These are phyloP conservation scores for Penicillium sp. DNA, from an alignment of 2,329 filamentous ascomycete species.

Conservation along the genomic window DNA sequence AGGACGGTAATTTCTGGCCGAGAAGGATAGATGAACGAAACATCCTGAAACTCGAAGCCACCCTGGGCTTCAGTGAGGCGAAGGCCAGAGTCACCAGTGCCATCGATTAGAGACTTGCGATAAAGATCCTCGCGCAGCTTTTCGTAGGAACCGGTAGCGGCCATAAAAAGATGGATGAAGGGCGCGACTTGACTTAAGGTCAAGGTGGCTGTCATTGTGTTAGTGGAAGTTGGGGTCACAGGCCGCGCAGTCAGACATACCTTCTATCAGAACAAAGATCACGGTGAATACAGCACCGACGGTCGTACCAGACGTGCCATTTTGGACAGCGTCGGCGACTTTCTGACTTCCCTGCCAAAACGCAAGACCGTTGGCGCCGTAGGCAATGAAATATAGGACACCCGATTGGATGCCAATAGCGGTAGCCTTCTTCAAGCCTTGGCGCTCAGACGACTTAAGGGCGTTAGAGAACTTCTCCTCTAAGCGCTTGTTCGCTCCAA, in stretches of 20 bases:
- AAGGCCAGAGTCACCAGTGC: slow-evolving; percentile 21
- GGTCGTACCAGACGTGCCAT: slow-evolving; percentile 20
- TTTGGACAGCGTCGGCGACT: slow-evolving; percentile 42
- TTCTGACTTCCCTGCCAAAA: slow-evolving; percentile 66
- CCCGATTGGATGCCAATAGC: slow-evolving; percentile 59
- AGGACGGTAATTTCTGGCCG: slow-evolving; percentile 31
- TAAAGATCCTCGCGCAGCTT: slow-evolving; percentile 61
- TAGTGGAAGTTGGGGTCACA: slow-evolving; percentile 1
- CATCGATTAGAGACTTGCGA: slow-evolving; percentile 48
- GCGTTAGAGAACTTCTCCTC: slow-evolving; percentile 59
- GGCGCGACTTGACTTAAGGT: slow-evolving; percentile 41
- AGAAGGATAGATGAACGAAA: slow-evolving; percentile 36
- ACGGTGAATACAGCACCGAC: slow-evolving; percentile 40
- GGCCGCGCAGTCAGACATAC: slow-evolving; percentile 14
- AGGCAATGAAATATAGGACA: slow-evolving; percentile 65
- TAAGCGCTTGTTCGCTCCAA: slow-evolving; percentile 58
- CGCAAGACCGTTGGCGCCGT: slow-evolving; percentile 64
- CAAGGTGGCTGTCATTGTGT: slow-evolving; percentile 30
- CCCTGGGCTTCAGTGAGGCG: slow-evolving; percentile 26
- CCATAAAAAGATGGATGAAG: slow-evolving; percentile 48
- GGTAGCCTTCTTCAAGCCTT: slow-evolving; percentile 59
- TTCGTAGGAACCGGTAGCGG: slow-evolving; percentile 54
- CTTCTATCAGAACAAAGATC: slow-evolving; percentile 41
- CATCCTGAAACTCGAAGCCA: slow-evolving; percentile 34
- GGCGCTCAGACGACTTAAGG: slow-evolving; percentile 50